Percentiles rank a stretch among this genome's conserved stretches.
These are phyloP conservation scores for Parastagonospora nodorum DNA, from an alignment of 2,329 filamentous ascomycete genomes.

Conservation along the genomic window DNA sequence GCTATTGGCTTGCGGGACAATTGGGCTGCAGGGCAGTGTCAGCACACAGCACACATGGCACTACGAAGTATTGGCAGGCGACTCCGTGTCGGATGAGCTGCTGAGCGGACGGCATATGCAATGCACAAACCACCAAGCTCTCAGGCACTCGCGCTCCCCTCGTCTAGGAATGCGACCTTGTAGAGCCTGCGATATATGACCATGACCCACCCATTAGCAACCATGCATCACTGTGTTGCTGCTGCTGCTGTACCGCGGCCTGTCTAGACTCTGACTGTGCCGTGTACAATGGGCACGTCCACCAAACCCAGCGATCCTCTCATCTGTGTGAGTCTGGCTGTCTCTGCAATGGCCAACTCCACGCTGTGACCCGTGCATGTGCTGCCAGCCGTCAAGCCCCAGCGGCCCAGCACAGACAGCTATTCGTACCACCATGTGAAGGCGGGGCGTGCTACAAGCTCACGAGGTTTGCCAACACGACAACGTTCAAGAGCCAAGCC, in stretches of 20 bases:
- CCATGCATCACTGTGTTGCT: no score
- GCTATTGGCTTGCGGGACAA: constrained; percentile 15
- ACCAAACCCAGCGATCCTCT: constrained; percentile 8
- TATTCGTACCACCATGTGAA: constrained; percentile 18
- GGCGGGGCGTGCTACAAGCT: constrained; percentile 18
- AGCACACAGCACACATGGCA: background rate
- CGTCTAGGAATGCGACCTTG: no score
- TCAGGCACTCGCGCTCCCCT: no score
- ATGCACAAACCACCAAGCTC: no score
- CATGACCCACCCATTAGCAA: no score
- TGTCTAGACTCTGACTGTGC: no score
- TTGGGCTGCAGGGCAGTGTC: constrained; percentile 16
- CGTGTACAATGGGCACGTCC: background rate
- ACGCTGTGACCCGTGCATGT: constrained; percentile 13
- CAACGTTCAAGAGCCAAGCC: constrained; percentile 21
- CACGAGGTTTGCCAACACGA: constrained; percentile 33
- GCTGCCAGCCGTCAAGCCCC: constrained; percentile 9
- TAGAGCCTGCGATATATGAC: no score
- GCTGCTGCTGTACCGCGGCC: no score
- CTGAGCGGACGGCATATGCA: no score
- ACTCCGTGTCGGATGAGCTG: no score
- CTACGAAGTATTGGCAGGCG: no score
- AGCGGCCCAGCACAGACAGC: constrained; percentile 20
- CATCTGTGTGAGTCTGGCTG: constrained; percentile 17
- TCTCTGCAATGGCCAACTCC: constrained; percentile 14